Evolutionary conservation across 2,329 filamentous ascomycete genomes (phyloP), one percentile per base, ranked within the genome.

Genomic region (Colletotrichum agaves): DNA sequence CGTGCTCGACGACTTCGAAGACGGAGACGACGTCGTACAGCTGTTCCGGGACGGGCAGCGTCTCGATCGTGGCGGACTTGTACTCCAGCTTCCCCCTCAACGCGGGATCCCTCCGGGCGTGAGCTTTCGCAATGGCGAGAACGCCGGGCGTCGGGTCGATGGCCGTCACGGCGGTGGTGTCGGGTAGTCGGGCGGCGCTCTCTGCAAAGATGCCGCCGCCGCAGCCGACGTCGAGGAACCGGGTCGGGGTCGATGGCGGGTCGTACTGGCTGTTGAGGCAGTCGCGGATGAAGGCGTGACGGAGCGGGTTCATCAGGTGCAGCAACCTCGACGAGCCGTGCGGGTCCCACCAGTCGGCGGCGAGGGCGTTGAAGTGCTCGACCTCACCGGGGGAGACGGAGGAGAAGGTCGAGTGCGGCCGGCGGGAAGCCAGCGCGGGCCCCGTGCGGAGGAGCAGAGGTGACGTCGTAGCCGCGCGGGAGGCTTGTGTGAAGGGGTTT

Each of bases 151-250:
- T 92, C 0, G 93, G 92, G 78, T 97, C 93, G 72, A 97, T 91
- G 52, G 90, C 93, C 0, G 89, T 90, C 3, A 96, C 92, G 57
- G 82, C 85, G 3, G 77, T 75, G 0, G 91, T 92, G 46, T 81
- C 83, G 0, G 86, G 80, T 37, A 94, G 80, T 5, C 93, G 86
- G 1, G 93, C 93, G 0, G 93, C 92, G 17, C 88, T 92, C 79
- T 98, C 96, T 65, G 95, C 94, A 77, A 98, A 98, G 78, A 98
- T 98, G 69, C 96, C 96, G 21, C 95, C 96, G 69, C 96, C 96
- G 79, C 96, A 98, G 72, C 96, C 96, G 66, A 99, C 88, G 78
- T 99, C 96, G 60, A 99, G 90, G 78, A 93, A 97, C 37, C 85
- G 85, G 56, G 70, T 19, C 56, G 72, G 35, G 60, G 74, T 71